phyloP scores from a whole-genome alignment of 2,329 filamentous ascomycete genomes.

The Bretziella fagacearum region DNA sequence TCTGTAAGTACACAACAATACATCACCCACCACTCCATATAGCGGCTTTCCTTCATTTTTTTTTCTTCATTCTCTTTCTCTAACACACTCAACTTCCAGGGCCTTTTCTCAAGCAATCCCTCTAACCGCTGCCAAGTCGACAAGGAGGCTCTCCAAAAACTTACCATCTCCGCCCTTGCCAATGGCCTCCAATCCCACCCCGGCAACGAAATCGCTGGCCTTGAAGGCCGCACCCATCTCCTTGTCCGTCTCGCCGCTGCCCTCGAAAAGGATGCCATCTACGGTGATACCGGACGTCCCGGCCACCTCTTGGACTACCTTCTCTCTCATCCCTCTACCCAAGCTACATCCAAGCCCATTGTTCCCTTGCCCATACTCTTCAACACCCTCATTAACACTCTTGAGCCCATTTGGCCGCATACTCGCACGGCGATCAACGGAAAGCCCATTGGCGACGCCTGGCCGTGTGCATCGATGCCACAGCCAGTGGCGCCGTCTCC shows the following conservation, averaged over 20 bases:
- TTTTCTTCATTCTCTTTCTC: too few species aligned
- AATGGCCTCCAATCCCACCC: conserved; percentile 72
- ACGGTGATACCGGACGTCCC: conserved; percentile 67
- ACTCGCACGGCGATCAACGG: conserved; percentile 79
- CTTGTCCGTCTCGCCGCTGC: conserved; percentile 60
- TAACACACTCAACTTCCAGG: conserved; percentile 25
- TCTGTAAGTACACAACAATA: conserved; percentile 25
- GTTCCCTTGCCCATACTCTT: conserved; percentile 77
- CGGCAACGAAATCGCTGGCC: conserved; percentile 63
- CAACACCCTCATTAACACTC: conserved; percentile 74
- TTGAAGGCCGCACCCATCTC: conserved; percentile 70
- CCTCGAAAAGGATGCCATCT: conserved; percentile 64
- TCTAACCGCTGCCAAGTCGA: conserved; percentile 81
- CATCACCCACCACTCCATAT: too few species aligned
- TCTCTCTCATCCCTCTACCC: conserved; percentile 77
- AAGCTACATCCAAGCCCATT: conserved; percentile 75
- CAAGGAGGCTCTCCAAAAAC: conserved; percentile 54
- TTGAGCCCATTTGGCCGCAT: conserved; percentile 75
- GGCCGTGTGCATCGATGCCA: conserved; percentile 76
- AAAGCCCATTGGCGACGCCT: conserved; percentile 77
- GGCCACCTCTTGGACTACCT: conserved; percentile 97
- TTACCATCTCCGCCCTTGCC: conserved; percentile 60
- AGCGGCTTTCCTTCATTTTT: too few species aligned
- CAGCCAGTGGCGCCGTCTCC: conserved; percentile 31
- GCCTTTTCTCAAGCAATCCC: conserved; percentile 69